Conservation (phyloP, 2,329 filamentous ascomycete species). For the Cladosporium austrohemisphaericum region DNA sequence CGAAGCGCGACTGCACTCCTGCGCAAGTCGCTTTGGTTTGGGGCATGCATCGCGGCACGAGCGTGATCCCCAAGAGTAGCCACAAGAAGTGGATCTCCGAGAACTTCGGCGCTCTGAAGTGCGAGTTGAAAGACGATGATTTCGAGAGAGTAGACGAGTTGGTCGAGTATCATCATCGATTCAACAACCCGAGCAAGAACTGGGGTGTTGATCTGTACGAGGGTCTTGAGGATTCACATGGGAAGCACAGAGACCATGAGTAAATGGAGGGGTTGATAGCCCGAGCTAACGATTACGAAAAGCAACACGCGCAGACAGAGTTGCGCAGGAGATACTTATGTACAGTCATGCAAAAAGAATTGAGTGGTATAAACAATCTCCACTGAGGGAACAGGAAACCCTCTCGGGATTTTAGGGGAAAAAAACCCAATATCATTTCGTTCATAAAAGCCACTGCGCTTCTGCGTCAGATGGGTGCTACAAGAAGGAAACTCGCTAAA, state of each 20-base stretch:
- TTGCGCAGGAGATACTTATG: too few relatives aligned
- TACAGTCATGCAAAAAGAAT: too few relatives aligned
- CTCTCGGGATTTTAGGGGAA: too few relatives aligned
- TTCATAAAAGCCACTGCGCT: too few relatives aligned
- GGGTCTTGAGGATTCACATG: slow-evolving; percentile 38
- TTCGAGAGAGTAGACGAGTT: slow-evolving; percentile 31
- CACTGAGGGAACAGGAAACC: too few relatives aligned
- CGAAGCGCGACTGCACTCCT: slow-evolving; percentile 40
- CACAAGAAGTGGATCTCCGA: slow-evolving; percentile 43
- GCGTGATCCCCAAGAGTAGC: slow-evolving; percentile 51
- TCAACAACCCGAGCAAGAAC: slow-evolving; percentile 40
- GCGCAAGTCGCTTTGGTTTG: slow-evolving; percentile 48
- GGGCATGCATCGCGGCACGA: slow-evolving; percentile 46
- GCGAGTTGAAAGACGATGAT: slow-evolving; percentile 40
- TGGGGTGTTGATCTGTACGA: slow-evolving; percentile 43
- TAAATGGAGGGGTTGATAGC: slow-evolving; percentile 15
- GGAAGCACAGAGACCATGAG: slow-evolving; percentile 23
- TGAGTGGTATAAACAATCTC: too few relatives aligned
- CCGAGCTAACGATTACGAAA: too few relatives aligned
- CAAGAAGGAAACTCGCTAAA: too few relatives aligned
- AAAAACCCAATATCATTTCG: too few relatives aligned
- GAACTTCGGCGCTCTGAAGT: slow-evolving; percentile 39
- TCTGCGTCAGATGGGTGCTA: too few relatives aligned
- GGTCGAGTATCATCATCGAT: slow-evolving; percentile 36
- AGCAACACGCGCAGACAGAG: too few relatives aligned